A percentile compares a stretch with the other conserved stretches of the same genome.
Conservation (phyloP, 2,329 filamentous ascomycete species). For the Cladophialophora bantiana region DNA sequence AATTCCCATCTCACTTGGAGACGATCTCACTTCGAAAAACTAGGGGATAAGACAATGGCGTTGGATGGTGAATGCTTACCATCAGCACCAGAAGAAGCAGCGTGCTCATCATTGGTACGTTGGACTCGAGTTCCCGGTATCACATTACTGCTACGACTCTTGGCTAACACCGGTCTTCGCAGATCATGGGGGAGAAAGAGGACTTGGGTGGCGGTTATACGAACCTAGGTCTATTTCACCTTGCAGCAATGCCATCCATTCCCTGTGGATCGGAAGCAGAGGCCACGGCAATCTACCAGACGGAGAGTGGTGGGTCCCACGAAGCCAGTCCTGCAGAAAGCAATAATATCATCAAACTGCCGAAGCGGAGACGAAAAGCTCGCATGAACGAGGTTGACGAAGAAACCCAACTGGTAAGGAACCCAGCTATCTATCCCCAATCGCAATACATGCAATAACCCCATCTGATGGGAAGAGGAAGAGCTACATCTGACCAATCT, state of each 20-base stretch:
- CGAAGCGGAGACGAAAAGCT: conserved; percentile 19
- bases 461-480: background rate
- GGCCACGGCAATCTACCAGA: background rate
- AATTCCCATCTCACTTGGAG: background rate
- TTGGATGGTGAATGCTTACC: conserved; percentile 1
- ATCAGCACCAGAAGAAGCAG: conserved; percentile 2
- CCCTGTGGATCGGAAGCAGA: background rate
- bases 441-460: background rate
- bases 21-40: background rate
- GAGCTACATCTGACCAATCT: background rate
- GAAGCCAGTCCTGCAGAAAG: background rate
- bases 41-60: background rate
- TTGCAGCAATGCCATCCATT: background rate
- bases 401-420: conserved; percentile 17
- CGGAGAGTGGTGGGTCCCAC: background rate
- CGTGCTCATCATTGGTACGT: background rate
- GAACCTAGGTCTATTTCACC: background rate
- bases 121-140: background rate
- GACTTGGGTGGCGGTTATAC: background rate
- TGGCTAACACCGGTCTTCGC: background rate
- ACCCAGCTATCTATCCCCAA: background rate
- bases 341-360: background rate
- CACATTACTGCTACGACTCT: background rate
- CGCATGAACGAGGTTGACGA: conserved; percentile 21
- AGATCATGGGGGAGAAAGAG: background rate